Evolutionary conservation across 139 green algal genomes (phyloP).

Genomic region (Spirogloea muscicola): DNA sequence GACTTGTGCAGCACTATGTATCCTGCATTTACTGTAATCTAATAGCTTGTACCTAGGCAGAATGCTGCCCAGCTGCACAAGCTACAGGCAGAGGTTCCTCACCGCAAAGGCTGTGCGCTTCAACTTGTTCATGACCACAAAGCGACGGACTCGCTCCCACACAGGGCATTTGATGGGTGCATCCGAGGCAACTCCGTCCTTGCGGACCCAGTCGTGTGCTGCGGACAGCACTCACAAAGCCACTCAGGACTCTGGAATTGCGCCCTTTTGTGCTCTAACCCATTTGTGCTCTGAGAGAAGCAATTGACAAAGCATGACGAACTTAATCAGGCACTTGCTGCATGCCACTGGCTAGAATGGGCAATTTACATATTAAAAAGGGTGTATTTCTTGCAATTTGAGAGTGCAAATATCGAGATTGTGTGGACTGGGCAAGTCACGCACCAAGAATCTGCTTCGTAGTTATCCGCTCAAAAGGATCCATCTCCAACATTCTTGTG

Average conservation of each 20-base stretch:
- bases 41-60: no score
- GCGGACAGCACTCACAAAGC: no score
- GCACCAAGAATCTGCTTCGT: not conserved
- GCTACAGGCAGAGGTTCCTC: no score
- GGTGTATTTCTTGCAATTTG: not conserved
- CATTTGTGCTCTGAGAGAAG: no score
- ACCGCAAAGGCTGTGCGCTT: slow-evolving; percentile 90
- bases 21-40: no score
- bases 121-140: slow-evolving; percentile 88
- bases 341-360: not conserved
- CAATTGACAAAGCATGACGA: not conserved
- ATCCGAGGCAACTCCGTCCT: slow-evolving; percentile 71
- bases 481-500: not conserved
- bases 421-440: not conserved
- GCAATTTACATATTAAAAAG: not conserved
- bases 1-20: no score
- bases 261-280: no score
- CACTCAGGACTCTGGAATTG: no score
- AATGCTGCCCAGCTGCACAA: no score
- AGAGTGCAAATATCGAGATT: not conserved
- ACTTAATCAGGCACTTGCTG: not conserved
- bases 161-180: slow-evolving; percentile 73
- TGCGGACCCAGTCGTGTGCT: slow-evolving; percentile 83
- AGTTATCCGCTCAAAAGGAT: not conserved
- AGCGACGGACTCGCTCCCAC: slow-evolving; percentile 76